Percentiles rank a stretch among this genome's conserved stretches.
Evolutionary conservation across 257 asterid genomes (phyloP).

Genomic region (Misopates orontium): DNA sequence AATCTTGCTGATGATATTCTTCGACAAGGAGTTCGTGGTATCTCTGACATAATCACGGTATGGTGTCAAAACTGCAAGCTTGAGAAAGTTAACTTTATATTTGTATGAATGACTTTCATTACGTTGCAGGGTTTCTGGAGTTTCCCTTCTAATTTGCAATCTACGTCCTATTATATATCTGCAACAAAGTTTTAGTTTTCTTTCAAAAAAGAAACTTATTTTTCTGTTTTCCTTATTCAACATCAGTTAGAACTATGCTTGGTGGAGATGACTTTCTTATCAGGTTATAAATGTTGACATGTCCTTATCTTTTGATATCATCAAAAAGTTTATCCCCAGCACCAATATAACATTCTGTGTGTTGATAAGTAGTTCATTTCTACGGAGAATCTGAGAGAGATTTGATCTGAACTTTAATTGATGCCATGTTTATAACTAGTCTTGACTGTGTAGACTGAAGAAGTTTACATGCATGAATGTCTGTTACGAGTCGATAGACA

Average conservation of each 20-base stretch:
- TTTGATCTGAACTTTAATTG: neutral
- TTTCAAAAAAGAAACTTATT: neutral
- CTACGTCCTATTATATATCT: neutral
- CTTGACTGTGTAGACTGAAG: neutral
- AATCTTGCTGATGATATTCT: slow-evolving; percentile 96
- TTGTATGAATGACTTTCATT: neutral
- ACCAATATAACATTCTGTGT: neutral
- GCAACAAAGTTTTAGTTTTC: neutral
- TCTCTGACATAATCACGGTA: slow-evolving; percentile 95
- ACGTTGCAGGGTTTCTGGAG: neutral
- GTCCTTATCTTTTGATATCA: neutral
- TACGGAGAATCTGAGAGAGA: neutral
- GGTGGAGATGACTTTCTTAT: slow-evolving; percentile 2
- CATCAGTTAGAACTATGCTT: neutral
- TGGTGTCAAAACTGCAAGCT: slow-evolving; percentile 19
- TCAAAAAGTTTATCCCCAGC: neutral
- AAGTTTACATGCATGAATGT: slow-evolving; percentile 16
- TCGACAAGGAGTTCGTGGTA: slow-evolving; percentile 97
- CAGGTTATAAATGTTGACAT: slow-evolving; percentile 16
- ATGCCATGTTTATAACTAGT: slow-evolving; percentile 1
- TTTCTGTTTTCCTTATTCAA: neutral
- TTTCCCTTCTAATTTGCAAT: neutral
- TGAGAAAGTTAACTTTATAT: slow-evolving; percentile 7
- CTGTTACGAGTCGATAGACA: slow-evolving; percentile 8
- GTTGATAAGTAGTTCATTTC: slow-evolving; percentile 21